Evolutionary conservation across 208 protist genomes (phyloP).

Genomic region (Blastocrithidia nonstop): DNA sequence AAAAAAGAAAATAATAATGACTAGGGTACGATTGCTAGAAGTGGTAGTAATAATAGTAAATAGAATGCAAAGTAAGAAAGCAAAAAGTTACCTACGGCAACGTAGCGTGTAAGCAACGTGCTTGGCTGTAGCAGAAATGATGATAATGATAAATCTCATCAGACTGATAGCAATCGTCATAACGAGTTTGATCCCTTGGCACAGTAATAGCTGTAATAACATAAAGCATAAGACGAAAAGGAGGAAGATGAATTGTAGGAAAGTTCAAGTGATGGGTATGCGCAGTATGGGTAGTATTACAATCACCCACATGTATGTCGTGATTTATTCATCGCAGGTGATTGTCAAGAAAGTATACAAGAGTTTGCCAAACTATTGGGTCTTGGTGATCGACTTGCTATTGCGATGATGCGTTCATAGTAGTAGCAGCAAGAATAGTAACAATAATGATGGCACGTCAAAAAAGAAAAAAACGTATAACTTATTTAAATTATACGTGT

Average conservation of each 20-base stretch:
- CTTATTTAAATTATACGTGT: too few relatives aligned
- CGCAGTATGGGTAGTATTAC: conserved; percentile 16
- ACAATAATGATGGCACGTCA: too few relatives aligned
- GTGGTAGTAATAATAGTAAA: neutral
- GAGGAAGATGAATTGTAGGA: conserved; percentile 3
- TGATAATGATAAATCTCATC: neutral
- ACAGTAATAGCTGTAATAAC: neutral
- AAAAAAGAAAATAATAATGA: neutral
- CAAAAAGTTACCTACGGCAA: too few relatives aligned
- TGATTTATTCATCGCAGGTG: conserved; percentile 60
- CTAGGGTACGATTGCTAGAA: neutral
- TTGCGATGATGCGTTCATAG: neutral
- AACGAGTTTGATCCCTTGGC: neutral
- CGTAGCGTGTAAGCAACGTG: too few relatives aligned
- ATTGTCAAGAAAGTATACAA: conserved; percentile 50
- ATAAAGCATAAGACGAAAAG: neutral
- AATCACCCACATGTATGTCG: conserved; percentile 12
- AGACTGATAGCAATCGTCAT: neutral
- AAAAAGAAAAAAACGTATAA: too few relatives aligned
- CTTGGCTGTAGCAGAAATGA: too few relatives aligned
- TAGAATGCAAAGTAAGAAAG: neutral
- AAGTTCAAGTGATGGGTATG: conserved; percentile 44
- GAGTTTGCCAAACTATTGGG: conserved; percentile 30
- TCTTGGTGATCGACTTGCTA: conserved; percentile 14
- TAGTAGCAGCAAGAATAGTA: neutral